Conservation (phyloP, 441 rosid genomes). For the Cnidoscolus chayamansa region DNA sequence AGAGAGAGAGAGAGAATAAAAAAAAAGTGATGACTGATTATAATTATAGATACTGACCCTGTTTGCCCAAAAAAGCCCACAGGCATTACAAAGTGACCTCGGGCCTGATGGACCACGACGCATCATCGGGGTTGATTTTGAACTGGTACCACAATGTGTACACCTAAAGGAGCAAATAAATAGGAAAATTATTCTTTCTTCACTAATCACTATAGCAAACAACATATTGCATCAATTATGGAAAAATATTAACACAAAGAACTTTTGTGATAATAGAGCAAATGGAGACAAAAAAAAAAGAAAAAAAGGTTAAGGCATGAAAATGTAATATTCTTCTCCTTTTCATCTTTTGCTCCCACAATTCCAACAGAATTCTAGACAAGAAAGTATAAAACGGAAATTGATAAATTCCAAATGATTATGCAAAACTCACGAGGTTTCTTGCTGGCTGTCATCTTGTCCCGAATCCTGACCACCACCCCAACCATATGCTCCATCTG, state of each 20-base stretch:
- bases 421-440: slow-evolving; percentile 58
- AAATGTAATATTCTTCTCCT: background rate
- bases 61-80: slow-evolving; percentile 94
- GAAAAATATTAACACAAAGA: background rate
- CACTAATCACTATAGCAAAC: background rate
- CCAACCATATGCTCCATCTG: slow-evolving; percentile 61
- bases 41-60: slow-evolving; percentile 50
- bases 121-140: slow-evolving; percentile 96
- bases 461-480: slow-evolving; percentile 61
- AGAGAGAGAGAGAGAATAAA: too few species aligned
- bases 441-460: slow-evolving; percentile 61
- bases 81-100: slow-evolving; percentile 97
- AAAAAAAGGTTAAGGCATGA: background rate
- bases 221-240: background rate
- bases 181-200: background rate
- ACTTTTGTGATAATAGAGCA: background rate
- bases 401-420: slow-evolving; percentile 2
- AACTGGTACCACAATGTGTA: slow-evolving; percentile 78
- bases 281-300: background rate
- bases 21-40: too few species aligned
- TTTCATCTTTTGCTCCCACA: background rate
- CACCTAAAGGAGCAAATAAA: slow-evolving; percentile 48
- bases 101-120: slow-evolving; percentile 98
- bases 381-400: background rate
- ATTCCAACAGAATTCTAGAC: background rate